A percentile compares a stretch with the other conserved stretches of the same genome.
These are phyloP conservation scores for Raddia guianensis DNA, from an alignment of 176 grass and related monocot species.

Conservation along the genomic window DNA sequence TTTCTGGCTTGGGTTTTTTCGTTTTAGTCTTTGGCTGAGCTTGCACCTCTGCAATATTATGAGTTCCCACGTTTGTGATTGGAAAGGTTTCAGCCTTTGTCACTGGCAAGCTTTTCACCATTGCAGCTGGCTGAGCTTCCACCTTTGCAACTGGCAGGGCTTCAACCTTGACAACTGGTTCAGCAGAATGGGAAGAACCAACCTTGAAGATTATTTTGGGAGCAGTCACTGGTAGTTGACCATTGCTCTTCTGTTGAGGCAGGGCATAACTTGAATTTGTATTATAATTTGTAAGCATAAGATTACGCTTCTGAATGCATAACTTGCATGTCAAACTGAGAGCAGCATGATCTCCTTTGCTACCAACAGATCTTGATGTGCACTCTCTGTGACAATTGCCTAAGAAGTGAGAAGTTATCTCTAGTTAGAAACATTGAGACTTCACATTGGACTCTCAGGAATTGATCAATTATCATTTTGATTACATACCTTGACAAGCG, in stretches of 20 bases:
- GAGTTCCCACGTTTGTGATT: conserved; percentile 26
- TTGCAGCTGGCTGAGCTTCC: neutral
- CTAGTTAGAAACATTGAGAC: conserved; percentile 45
- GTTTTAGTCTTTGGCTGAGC: conserved; percentile 48
- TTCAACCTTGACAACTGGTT: conserved; percentile 28
- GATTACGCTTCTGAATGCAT: conserved; percentile 58
- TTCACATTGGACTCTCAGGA: conserved; percentile 21
- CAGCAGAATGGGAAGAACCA: conserved; percentile 53
- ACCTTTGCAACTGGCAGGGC: conserved; percentile 26
- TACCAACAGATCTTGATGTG: conserved; percentile 46
- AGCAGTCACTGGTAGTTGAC: conserved; percentile 41
- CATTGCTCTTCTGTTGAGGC: conserved; percentile 48
- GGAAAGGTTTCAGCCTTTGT: conserved; percentile 33
- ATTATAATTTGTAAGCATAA: conserved; percentile 47
- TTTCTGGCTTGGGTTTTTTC: conserved; percentile 46
- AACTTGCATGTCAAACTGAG: conserved; percentile 65
- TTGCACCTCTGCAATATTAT: conserved; percentile 24
- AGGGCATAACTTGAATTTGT: conserved; percentile 36
- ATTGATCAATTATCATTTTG: conserved; percentile 4
- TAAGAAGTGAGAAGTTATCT: conserved; percentile 52
- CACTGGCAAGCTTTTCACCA: conserved; percentile 17
- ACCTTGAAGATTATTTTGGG: conserved; percentile 53
- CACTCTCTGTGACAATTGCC: conserved; percentile 90
- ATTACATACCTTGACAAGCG: conserved; percentile 81
- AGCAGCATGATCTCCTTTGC: conserved; percentile 39